Conservation (phyloP, 176 grass and related monocot genomes). For the Coix lacrymajobi region DNA sequence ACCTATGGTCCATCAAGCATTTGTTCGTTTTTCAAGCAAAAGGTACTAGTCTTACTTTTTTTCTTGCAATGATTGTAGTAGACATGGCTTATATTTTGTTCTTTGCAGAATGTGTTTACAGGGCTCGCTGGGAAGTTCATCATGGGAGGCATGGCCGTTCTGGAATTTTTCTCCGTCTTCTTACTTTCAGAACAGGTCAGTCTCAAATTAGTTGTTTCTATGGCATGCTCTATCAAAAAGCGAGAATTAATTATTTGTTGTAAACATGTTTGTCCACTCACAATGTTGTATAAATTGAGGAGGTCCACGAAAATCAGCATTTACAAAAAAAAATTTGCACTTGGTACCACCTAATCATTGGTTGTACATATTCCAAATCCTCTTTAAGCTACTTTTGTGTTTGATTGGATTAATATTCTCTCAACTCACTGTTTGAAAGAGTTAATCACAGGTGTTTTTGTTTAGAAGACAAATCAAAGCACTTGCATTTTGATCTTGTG, state of each 20-base stretch:
- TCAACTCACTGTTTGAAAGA: neutral
- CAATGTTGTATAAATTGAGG: neutral
- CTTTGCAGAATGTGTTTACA: constrained; percentile 71
- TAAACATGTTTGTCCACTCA: neutral
- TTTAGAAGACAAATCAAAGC: neutral
- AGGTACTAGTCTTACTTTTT: constrained; percentile 46
- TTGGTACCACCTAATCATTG: neutral
- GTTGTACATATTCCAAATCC: neutral
- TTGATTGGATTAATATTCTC: constrained; percentile 4
- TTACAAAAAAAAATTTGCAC: neutral
- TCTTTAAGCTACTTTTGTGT: neutral
- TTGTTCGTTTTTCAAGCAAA: constrained; percentile 84
- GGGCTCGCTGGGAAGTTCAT: constrained; percentile 53
- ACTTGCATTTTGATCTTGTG: neutral
- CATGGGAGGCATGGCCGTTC: constrained; percentile 80
- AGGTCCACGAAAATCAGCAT: neutral
- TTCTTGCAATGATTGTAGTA: constrained; percentile 2
- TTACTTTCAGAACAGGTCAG: constrained; percentile 79
- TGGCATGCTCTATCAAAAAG: neutral
- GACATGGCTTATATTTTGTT: constrained; percentile 35
- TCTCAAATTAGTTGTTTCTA: constrained; percentile 23
- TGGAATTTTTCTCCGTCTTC: constrained; percentile 88
- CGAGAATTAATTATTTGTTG: neutral
- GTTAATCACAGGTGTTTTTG: neutral
- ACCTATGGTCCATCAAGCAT: constrained; percentile 86